Evolutionary conservation across 2,329 filamentous ascomycete species (phyloP).

Genomic region (Aspergillus sp.): DNA sequence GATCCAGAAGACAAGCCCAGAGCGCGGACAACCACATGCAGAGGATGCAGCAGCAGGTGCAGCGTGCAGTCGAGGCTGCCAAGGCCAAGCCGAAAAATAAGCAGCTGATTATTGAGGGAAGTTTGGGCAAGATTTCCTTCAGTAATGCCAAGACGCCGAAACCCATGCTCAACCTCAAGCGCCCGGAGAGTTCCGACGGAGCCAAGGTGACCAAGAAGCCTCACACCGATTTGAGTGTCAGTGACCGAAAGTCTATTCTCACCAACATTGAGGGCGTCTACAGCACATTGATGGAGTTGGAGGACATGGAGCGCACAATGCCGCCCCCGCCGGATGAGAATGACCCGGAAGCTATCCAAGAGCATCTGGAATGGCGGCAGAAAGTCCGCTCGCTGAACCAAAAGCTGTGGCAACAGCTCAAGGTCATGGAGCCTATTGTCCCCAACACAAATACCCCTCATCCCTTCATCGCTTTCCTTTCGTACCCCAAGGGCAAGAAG

Average conservation of each 20-base stretch:
- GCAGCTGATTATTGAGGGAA: slow-evolving; percentile 93
- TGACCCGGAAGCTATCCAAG: slow-evolving; percentile 68
- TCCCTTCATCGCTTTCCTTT: slow-evolving; percentile 94
- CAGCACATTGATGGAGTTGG: slow-evolving; percentile 83
- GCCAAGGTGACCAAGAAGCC: slow-evolving; percentile 49
- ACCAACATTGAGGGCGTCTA: slow-evolving; percentile 89
- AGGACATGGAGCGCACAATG: slow-evolving; percentile 84
- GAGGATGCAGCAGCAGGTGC: slow-evolving; percentile 98
- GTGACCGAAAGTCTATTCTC: slow-evolving; percentile 79
- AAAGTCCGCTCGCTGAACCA: slow-evolving; percentile 70
- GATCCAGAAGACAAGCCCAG: slow-evolving; percentile 69
- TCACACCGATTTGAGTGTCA: slow-evolving; percentile 54
- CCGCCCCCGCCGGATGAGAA: slow-evolving; percentile 66
- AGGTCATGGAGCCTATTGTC: slow-evolving; percentile 89
- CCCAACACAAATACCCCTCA: slow-evolving; percentile 68
- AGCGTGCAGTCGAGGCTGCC: slow-evolving; percentile 92
- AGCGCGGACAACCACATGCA: slow-evolving; percentile 97
- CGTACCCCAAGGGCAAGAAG: slow-evolving; percentile 94
- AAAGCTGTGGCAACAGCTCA: slow-evolving; percentile 80
- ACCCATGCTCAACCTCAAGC: slow-evolving; percentile 92
- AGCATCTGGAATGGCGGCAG: slow-evolving; percentile 77
- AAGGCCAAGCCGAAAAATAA: slow-evolving; percentile 98
- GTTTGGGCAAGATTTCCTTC: slow-evolving; percentile 96
- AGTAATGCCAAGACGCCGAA: slow-evolving; percentile 98
- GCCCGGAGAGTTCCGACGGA: slow-evolving; percentile 67